Percentiles rank a stretch among this genome's conserved stretches.
Conservation (phyloP, 2,329 filamentous ascomycete species). For the Aspergillus sp. region DNA sequence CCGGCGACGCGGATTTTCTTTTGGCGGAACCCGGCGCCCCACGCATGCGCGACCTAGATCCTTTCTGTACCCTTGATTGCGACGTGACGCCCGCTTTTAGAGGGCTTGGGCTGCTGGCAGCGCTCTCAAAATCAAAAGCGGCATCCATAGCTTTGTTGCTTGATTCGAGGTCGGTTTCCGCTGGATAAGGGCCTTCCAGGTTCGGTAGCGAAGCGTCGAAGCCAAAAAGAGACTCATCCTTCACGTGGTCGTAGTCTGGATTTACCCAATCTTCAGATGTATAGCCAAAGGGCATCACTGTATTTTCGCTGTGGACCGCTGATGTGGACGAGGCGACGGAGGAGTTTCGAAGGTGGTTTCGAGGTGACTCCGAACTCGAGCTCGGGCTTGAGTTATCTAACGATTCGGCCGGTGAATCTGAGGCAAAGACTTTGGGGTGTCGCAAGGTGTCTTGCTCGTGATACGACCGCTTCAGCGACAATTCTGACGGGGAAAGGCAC, state of each 20-base stretch:
- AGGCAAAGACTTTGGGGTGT: conserved; percentile 36
- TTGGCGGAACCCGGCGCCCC: conserved; percentile 31
- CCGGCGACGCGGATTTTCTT: conserved; percentile 33
- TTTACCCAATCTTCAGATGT: conserved; percentile 44
- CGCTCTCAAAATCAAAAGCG: conserved; percentile 54
- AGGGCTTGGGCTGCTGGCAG: conserved; percentile 51
- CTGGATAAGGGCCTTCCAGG: conserved; percentile 37
- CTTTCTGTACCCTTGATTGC: conserved; percentile 30
- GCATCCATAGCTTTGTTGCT: conserved; percentile 55
- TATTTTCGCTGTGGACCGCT: conserved; percentile 42
- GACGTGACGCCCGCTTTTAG: conserved; percentile 37
- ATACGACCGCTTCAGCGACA: conserved; percentile 35
- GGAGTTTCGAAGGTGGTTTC: conserved; percentile 45
- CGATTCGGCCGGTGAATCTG: conserved; percentile 51
- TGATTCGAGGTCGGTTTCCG: conserved; percentile 47
- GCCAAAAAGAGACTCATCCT: conserved; percentile 47
- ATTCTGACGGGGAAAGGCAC: conserved; percentile 35
- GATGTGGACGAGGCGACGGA: conserved; percentile 48
- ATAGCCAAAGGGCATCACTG: conserved; percentile 41
- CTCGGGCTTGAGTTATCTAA: conserved; percentile 48
- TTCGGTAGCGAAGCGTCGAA: conserved; percentile 41
- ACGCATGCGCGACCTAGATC: conserved; percentile 33
- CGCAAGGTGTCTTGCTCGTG: conserved; percentile 40
- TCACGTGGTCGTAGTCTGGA: conserved; percentile 39
- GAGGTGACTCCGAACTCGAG: conserved; percentile 49